Evolutionary conservation across 2,329 filamentous ascomycete species (phyloP).

Genomic region (Trichoderma harzianum): DNA sequence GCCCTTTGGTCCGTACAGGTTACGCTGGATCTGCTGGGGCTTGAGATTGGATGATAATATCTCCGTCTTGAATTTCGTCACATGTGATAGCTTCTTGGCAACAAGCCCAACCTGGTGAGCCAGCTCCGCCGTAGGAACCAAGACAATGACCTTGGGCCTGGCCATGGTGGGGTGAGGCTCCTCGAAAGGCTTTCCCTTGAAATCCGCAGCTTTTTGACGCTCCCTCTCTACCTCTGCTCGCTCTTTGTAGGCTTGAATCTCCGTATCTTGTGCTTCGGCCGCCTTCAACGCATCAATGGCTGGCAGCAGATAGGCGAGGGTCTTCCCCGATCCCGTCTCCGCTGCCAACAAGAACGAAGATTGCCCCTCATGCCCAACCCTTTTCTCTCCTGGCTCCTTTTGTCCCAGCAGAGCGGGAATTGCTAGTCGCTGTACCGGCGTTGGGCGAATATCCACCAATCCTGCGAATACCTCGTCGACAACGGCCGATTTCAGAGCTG

Average conservation of each 20-base stretch:
- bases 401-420: constrained; percentile 75
- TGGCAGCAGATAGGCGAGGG: constrained; percentile 85
- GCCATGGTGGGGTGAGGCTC: constrained; percentile 71
- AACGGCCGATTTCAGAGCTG: constrained; percentile 67
- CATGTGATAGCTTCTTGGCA: constrained; percentile 79
- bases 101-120: constrained; percentile 81
- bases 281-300: constrained; percentile 81
- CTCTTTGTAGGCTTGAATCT: constrained; percentile 56
- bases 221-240: constrained; percentile 54
- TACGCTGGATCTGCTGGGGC: constrained; percentile 75
- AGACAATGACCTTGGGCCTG: constrained; percentile 76
- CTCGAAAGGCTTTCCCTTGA: constrained; percentile 62
- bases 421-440: constrained; percentile 83
- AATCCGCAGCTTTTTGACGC: constrained; percentile 50
- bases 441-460: constrained; percentile 73
- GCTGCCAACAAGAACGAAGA: constrained; percentile 75
- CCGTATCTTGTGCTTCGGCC: constrained; percentile 60
- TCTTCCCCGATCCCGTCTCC: constrained; percentile 97
- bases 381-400: constrained; percentile 30
- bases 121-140: constrained; percentile 89
- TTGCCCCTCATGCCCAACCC: constrained; percentile 39
- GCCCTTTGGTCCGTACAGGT: constrained; percentile 74
- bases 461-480: constrained; percentile 69
- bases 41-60: constrained; percentile 76
- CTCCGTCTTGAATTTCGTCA: constrained; percentile 80